Evolutionary conservation across 352 stramenopile species (phyloP), one percentile per base, ranked within the genome.

Genomic region (Globisporangium perplexum): DNA sequence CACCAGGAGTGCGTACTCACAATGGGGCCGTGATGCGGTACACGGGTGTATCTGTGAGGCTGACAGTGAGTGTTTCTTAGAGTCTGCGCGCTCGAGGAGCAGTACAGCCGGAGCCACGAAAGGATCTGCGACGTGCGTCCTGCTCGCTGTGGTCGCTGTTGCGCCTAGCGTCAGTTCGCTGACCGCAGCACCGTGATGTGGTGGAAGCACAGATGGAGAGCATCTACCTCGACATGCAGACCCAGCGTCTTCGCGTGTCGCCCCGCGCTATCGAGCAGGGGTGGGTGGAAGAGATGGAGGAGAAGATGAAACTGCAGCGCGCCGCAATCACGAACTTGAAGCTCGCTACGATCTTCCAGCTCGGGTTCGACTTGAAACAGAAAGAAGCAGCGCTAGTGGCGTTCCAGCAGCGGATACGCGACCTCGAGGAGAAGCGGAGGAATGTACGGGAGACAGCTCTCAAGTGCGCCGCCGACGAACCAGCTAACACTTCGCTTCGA

Each of bases 251-350:
- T 53, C 76, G 77, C 11, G 68, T 93, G 14, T 93, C 79, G 1
- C 79, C 83, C 1, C 72, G 83, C 11, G 83, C 83, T 3, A 90
- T 93, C 30, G 76, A 89, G 24, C 76, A 90, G 8, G 83, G 83
- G 1, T 93, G 79, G 83, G 74, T 93, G 1, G 77, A 89, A 67
- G 79, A 89, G 39, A 90, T 93, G 79, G 79, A 93, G 36, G 63
- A 63, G 3, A 90, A 90, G 50, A 84, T 90, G 63, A 71, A 78
- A 8, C 26, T 57, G 10, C 77, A 93, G 51, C 74, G 79, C 18
- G 44, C 55, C 12, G 47, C 71, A 22, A 90, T 93, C 64, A 90
- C 79, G 7, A 36, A 63, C 23, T 26, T 81, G 18, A 93, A 90
- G 26, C 46, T 88, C 28, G 57, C 81, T 7, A 63, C 69, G 1